Conservation (phyloP, 176 grass and related monocot species). For the Bolboschoenus planiculmis region DNA sequence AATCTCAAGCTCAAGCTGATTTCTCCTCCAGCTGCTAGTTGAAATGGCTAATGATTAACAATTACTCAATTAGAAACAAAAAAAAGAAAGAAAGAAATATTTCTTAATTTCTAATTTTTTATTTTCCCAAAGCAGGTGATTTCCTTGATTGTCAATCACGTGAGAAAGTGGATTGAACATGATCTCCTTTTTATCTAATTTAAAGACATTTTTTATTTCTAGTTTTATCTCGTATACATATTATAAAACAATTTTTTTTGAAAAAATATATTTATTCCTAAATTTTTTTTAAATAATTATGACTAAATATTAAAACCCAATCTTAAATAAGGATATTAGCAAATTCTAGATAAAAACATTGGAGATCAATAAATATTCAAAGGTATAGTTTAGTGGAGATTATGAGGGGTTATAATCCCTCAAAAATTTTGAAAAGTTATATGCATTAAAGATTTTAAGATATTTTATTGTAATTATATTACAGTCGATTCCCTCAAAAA, state of each 20-base stretch:
- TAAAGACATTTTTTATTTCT: background rate
- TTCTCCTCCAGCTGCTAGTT: slow-evolving; percentile 38
- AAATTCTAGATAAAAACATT: background rate
- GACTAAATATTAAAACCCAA: background rate
- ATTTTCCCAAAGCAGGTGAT: slow-evolving; percentile 1
- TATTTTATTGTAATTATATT: no score
- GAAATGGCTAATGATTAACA: slow-evolving; percentile 31
- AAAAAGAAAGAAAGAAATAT: no score
- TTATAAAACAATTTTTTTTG: background rate
- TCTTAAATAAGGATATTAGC: background rate
- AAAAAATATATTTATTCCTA: background rate
- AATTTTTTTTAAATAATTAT: background rate
- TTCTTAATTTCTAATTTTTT: background rate
- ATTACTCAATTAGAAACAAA: slow-evolving; percentile 1
- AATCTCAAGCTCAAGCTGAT: slow-evolving; percentile 40
- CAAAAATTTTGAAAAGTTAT: no score
- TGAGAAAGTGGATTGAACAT: background rate
- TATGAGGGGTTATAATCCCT: no score
- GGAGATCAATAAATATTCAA: no score
- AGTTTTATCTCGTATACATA: background rate
- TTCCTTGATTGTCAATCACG: background rate
- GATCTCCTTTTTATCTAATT: background rate
- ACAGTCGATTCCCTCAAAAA: no score
- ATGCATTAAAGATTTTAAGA: no score
- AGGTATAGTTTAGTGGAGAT: no score